Conservation (phyloP, 2,329 filamentous ascomycete species). For the Fusarium nygamai region DNA sequence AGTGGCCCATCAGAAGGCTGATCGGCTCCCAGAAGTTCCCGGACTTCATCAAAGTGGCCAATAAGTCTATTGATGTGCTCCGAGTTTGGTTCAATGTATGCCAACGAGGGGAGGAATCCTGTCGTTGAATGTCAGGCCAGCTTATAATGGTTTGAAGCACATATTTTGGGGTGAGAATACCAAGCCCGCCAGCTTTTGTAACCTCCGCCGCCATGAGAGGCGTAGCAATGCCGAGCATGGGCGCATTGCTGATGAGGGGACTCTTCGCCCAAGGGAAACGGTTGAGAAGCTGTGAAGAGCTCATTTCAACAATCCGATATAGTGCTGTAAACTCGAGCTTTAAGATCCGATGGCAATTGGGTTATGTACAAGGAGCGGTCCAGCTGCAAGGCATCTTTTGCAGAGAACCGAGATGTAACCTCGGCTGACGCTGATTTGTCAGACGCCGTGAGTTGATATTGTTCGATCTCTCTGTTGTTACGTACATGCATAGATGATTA, state of each 20-base stretch:
- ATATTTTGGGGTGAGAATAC: slow-evolving; percentile 32
- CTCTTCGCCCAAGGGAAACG: slow-evolving; percentile 46
- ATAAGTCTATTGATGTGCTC: slow-evolving; percentile 47
- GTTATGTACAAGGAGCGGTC: not conserved
- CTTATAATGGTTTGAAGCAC: not conserved
- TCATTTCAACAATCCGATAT: slow-evolving; percentile 31
- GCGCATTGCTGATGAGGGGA: slow-evolving; percentile 50
- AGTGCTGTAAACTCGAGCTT: not conserved
- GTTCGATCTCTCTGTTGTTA: not conserved
- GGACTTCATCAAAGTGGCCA: slow-evolving; percentile 45
- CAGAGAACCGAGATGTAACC: not conserved
- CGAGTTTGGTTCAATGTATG: slow-evolving; percentile 45
- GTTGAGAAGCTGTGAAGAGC: slow-evolving; percentile 36
- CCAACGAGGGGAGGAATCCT: slow-evolving; percentile 50
- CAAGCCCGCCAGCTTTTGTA: slow-evolving; percentile 51
- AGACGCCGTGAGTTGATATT: not conserved
- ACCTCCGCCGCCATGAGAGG: slow-evolving; percentile 51
- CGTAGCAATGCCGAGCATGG: slow-evolving; percentile 49
- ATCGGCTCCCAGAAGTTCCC: slow-evolving; percentile 41
- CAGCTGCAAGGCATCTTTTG: not conserved
- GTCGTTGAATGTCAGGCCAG: not conserved
- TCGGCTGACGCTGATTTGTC: slow-evolving; percentile 27
- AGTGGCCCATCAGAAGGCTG: slow-evolving; percentile 55
- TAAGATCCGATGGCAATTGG: not conserved
- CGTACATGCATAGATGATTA: not conserved